phyloP scores from a whole-genome alignment of 306 rosid species.

The Mucuna pruriens region DNA sequence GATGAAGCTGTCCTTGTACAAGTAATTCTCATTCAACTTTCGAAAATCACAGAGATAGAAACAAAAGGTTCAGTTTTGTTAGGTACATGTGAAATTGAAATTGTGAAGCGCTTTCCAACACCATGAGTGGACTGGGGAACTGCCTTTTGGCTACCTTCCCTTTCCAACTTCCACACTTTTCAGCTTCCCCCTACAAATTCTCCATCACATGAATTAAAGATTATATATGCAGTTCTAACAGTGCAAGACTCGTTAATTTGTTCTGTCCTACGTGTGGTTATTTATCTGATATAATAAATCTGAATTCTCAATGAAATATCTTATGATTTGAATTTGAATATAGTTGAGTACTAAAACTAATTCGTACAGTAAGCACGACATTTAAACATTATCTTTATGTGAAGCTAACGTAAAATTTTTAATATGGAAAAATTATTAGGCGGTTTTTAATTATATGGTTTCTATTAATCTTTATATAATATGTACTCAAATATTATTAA shows the following conservation, averaged over 20 bases:
- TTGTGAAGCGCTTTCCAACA: slow-evolving; percentile 33
- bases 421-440: too few species aligned
- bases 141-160: slow-evolving; percentile 28
- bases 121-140: slow-evolving; percentile 15
- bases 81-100: slow-evolving; percentile 32
- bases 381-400: too few species aligned
- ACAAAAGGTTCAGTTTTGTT: slow-evolving; percentile 29
- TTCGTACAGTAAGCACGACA: too few species aligned
- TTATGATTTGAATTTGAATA: too few species aligned
- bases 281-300: neutral
- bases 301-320: too few species aligned
- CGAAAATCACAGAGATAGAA: neutral
- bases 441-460: too few species aligned
- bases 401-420: too few species aligned
- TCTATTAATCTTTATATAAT: too few species aligned
- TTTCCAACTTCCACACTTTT: neutral
- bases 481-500: too few species aligned
- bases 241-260: neutral
- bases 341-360: too few species aligned
- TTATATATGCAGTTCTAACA: neutral
- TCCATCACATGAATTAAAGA: neutral
- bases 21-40: neutral
- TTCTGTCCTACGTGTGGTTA: neutral
- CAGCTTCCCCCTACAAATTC: neutral
- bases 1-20: neutral